Percentiles rank a stretch among this genome's conserved stretches.
Conservation (phyloP, 176 grass and related monocot genomes). For the Zea mays region DNA sequence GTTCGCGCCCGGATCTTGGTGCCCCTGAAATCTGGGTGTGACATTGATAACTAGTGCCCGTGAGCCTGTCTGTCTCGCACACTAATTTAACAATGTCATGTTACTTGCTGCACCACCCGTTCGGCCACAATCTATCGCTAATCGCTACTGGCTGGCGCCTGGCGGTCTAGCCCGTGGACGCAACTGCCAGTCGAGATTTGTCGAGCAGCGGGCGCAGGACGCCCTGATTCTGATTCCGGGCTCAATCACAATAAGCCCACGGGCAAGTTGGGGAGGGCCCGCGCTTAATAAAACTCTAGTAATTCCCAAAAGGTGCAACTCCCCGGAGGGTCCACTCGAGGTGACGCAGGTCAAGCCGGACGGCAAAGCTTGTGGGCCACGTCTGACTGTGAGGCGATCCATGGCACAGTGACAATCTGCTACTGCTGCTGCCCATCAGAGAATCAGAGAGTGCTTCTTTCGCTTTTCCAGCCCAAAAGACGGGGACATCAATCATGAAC, state of each 20-base stretch:
- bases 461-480: slow-evolving; percentile 50
- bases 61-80: no score
- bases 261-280: no score
- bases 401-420: neutral
- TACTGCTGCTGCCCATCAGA: neutral
- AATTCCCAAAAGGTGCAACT: no score
- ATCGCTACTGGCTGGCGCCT: neutral
- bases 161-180: neutral
- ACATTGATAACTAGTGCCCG: no score
- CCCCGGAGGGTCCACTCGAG: no score
- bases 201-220: slow-evolving; percentile 7
- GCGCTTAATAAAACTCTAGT: no score
- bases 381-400: neutral
- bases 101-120: neutral
- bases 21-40: no score
- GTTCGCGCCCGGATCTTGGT: no score
- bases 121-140: neutral
- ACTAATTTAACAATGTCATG: neutral
- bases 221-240: slow-evolving; percentile 33
- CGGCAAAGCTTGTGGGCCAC: slow-evolving; percentile 18
- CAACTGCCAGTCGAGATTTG: slow-evolving; percentile 15
- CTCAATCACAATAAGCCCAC: neutral
- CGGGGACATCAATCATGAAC: slow-evolving; percentile 40
- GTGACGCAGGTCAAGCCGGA: neutral
- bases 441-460: neutral